phyloP scores from a whole-genome alignment of 176 grass and related monocot genomes.

The Areca catechu region DNA sequence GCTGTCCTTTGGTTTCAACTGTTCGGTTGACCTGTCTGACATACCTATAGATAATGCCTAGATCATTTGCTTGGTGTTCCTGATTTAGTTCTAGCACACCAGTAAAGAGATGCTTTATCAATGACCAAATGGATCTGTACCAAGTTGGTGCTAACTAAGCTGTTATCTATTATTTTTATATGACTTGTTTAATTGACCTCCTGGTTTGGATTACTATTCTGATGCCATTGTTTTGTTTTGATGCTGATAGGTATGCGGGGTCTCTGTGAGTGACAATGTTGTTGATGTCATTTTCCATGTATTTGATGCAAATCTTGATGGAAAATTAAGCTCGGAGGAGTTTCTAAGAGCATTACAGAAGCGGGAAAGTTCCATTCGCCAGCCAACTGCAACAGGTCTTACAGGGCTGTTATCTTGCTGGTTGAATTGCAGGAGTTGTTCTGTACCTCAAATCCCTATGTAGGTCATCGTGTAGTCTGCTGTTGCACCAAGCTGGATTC shows the following conservation, averaged over 20 bases:
- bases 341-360: constrained; percentile 71
- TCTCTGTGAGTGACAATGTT: constrained; percentile 59
- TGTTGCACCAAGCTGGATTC: no score
- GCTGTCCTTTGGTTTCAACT: no score
- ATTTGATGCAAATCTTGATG: constrained; percentile 66
- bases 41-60: no score
- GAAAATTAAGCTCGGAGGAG: constrained; percentile 62
- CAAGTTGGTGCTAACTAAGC: neutral
- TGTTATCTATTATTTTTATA: neutral
- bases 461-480: no score
- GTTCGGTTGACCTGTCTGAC: no score
- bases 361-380: constrained; percentile 48
- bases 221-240: constrained; percentile 4
- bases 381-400: constrained; percentile 30
- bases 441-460: constrained; percentile 7
- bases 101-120: no score
- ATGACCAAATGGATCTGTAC: no score
- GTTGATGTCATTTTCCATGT: constrained; percentile 78
- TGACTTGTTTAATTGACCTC: neutral
- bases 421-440: constrained; percentile 38
- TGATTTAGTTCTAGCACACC: no score
- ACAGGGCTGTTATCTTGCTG: constrained; percentile 45
- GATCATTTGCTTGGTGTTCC: no score
- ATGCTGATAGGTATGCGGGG: constrained; percentile 50
- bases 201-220: constrained; percentile 2